These are phyloP conservation scores for Bondarzewia mesenterica DNA, from an alignment of 1,284 basidiomycete genomes.

Conservation along the genomic window DNA sequence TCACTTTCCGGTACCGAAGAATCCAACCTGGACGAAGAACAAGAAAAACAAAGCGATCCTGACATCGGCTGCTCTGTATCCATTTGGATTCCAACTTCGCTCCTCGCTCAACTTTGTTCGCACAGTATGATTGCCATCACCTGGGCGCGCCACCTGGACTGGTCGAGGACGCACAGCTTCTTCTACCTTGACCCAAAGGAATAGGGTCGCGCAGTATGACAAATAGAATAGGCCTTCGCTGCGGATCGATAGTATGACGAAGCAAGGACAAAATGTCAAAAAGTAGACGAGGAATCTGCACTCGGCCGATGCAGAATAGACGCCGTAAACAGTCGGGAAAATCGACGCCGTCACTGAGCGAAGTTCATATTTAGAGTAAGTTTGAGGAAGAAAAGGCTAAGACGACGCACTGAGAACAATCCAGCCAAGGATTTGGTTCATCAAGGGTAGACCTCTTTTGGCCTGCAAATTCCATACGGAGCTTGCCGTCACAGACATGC, in stretches of 20 bases:
- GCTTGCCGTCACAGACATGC: constrained; percentile 44
- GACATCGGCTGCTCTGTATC: constrained; percentile 55
- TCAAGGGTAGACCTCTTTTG: constrained; percentile 59
- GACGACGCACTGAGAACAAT: constrained; percentile 45
- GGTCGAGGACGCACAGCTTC: constrained; percentile 26
- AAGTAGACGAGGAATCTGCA: constrained; percentile 47
- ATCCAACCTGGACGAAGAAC: constrained; percentile 83
- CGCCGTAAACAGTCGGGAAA: constrained; percentile 22
- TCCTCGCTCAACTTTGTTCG: background rate
- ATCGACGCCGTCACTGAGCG: no score
- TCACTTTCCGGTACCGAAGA: constrained; percentile 85
- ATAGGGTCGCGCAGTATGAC: constrained; percentile 55
- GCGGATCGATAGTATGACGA: constrained; percentile 76
- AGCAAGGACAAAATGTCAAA: constrained; percentile 70
- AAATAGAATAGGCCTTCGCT: constrained; percentile 80
- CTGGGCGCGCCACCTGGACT: background rate
- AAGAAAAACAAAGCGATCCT: constrained; percentile 78
- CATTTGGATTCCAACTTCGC: constrained; percentile 24
- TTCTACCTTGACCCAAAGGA: constrained; percentile 70
- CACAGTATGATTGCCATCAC: background rate
- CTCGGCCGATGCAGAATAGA: constrained; percentile 23
- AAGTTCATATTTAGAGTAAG: no score
- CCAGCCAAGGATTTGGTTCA: constrained; percentile 67
- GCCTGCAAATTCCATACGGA: constrained; percentile 55
- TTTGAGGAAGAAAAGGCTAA: constrained; percentile 1